These are phyloP conservation scores for Lentinula sp. DNA, from an alignment of 768 basidiomycete genomes.

Conservation along the genomic window DNA sequence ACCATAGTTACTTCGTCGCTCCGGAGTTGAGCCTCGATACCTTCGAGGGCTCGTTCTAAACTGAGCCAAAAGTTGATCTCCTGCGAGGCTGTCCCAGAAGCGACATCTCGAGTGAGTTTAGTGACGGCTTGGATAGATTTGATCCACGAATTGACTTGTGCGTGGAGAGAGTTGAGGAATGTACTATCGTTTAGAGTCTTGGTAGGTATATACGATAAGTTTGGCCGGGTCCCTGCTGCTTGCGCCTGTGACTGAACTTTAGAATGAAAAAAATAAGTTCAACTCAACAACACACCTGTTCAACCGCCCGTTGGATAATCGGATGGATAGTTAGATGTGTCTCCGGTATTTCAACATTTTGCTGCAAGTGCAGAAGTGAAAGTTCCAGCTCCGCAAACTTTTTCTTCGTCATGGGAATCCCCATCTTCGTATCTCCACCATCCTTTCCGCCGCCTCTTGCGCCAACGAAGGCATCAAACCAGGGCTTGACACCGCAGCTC, in stretches of 20 bases:
- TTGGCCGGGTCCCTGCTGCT: constrained; percentile 54
- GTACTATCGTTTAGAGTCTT: constrained; percentile 79
- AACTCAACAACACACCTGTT: constrained; percentile 36
- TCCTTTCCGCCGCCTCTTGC: constrained; percentile 73
- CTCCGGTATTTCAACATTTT: constrained; percentile 99
- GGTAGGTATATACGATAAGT: constrained; percentile 65
- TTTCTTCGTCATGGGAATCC: constrained; percentile 98
- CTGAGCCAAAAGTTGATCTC: constrained; percentile 99
- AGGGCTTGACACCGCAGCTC: constrained; percentile 92
- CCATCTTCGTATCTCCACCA: constrained; percentile 72
- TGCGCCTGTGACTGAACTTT: constrained; percentile 29
- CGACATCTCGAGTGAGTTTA: constrained; percentile 89
- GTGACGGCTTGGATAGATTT: constrained; percentile 97
- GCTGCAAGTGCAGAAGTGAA: constrained; percentile 90
- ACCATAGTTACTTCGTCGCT: constrained; percentile 92
- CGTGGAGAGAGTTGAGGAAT: constrained; percentile 91
- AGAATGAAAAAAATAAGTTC: neutral
- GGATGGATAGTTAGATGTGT: constrained; percentile 92
- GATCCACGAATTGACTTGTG: constrained; percentile 96
- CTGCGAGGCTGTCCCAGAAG: constrained; percentile 93
- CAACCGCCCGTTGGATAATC: constrained; percentile 80
- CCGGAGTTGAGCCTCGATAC: constrained; percentile 85
- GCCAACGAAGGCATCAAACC: constrained; percentile 97
- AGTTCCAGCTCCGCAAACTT: constrained; percentile 98
- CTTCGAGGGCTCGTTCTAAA: constrained; percentile 89